phyloP scores from a whole-genome alignment of 2,329 filamentous ascomycete genomes.

The Didymella lethalis region DNA sequence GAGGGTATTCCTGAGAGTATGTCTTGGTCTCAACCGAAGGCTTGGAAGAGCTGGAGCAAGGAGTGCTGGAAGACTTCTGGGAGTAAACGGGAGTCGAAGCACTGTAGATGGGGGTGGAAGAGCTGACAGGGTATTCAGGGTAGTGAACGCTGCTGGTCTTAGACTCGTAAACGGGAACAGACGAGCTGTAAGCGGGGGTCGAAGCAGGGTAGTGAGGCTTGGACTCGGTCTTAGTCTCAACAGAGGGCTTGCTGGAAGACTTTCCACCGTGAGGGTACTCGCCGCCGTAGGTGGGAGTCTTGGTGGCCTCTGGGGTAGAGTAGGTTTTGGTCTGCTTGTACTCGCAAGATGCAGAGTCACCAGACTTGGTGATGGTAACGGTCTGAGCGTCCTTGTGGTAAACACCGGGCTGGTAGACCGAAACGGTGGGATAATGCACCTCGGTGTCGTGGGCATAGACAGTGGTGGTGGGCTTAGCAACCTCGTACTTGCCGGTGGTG shows the following conservation, averaged over 20 bases:
- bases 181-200: not conserved
- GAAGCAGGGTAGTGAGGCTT: not conserved
- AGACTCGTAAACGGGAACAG: not conserved
- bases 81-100: not conserved
- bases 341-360: slow-evolving; percentile 41
- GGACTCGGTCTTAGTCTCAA: not conserved
- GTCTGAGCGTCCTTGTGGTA: slow-evolving; percentile 41
- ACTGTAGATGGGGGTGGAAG: slow-evolving; percentile 9
- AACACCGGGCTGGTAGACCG: slow-evolving; percentile 34
- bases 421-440: slow-evolving; percentile 39
- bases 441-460: slow-evolving; percentile 35
- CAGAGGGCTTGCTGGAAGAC: not conserved
- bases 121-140: slow-evolving; percentile 5
- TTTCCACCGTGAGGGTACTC: slow-evolving; percentile 4
- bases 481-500: slow-evolving; percentile 39
- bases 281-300: slow-evolving; percentile 20
- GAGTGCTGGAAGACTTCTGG: slow-evolving; percentile 3
- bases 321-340: slow-evolving; percentile 36
- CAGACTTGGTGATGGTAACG: slow-evolving; percentile 45
- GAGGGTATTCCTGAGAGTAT: not conserved
- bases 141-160: slow-evolving; percentile 2
- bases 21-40: slow-evolving; percentile 22
- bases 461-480: slow-evolving; percentile 48
- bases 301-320: slow-evolving; percentile 21
- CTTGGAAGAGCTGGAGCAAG: slow-evolving; percentile 6